A percentile compares a stretch with the other conserved stretches of the same genome.
phyloP scores from a whole-genome alignment of 202 grass and related monocot species.

The Setaria viridis region DNA sequence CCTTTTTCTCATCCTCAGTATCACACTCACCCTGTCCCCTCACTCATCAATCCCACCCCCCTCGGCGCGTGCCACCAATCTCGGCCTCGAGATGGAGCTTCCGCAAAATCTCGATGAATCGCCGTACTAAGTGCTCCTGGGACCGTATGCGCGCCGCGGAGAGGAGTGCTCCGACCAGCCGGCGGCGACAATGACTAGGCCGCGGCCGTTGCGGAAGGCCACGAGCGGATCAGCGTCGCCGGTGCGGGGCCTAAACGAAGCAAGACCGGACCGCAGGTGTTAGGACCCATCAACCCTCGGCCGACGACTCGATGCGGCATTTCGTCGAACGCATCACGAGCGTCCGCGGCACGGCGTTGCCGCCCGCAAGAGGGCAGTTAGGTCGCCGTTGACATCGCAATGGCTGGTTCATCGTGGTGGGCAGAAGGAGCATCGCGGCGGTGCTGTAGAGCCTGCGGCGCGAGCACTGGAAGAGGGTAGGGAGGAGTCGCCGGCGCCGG shows the following conservation, averaged over 20 bases:
- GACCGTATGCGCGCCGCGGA: neutral
- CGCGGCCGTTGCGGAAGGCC: too few relatives aligned
- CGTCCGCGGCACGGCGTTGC: neutral
- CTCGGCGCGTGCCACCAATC: neutral
- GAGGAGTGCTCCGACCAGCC: constrained; percentile 1
- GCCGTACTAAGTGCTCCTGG: neutral
- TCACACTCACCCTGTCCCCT: neutral
- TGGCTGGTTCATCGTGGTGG: neutral
- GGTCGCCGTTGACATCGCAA: too few relatives aligned
- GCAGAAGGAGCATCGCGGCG: neutral
- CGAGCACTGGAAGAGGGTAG: neutral
- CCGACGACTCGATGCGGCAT: neutral
- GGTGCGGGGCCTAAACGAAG: neutral
- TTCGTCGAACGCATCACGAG: constrained; percentile 43
- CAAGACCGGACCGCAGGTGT: too few relatives aligned
- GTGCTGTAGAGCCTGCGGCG: neutral
- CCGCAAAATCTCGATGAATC: constrained; percentile 39
- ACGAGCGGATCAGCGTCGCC: too few relatives aligned
- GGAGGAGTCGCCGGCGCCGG: neutral
- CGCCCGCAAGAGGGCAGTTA: neutral
- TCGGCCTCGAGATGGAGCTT: constrained; percentile 5
- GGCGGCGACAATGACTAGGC: constrained; percentile 48
- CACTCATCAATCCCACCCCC: neutral
- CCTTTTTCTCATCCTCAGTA: neutral
- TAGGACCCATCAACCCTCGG: neutral